A percentile compares a stretch with the other conserved stretches of the same genome.
Conservation (phyloP, 2,329 filamentous ascomycete species). For the Byssoonygena ceratinophila region DNA sequence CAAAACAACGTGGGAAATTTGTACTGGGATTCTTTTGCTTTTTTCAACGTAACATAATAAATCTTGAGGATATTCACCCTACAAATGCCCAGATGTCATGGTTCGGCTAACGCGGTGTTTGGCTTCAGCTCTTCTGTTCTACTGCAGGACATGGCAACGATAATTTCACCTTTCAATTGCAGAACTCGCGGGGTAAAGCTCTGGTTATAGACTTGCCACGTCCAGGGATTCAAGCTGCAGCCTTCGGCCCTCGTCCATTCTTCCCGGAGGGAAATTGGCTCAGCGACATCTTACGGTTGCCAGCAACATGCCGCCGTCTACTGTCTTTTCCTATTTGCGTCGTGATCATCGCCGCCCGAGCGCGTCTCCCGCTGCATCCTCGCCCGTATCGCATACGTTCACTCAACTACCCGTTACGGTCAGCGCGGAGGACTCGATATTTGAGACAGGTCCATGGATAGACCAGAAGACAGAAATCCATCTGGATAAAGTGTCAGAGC, state of each 20-base stretch:
- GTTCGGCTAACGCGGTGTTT: neutral
- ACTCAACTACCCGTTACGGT: slow-evolving; percentile 28
- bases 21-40: neutral
- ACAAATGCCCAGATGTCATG: no score
- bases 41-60: neutral
- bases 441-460: slow-evolving; percentile 19
- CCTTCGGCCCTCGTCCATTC: neutral
- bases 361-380: slow-evolving; percentile 11
- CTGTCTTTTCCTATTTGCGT: slow-evolving; percentile 19
- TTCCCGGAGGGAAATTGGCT: neutral
- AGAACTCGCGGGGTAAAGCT: slow-evolving; percentile 6
- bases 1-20: neutral
- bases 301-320: slow-evolving; percentile 16
- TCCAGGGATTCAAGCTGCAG: neutral
- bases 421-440: slow-evolving; percentile 23
- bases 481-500: neutral
- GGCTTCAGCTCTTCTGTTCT: neutral
- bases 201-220: neutral
- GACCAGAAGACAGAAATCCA: slow-evolving; percentile 6
- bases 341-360: slow-evolving; percentile 18
- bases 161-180: neutral
- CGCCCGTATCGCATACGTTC: slow-evolving; percentile 15
- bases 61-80: no score
- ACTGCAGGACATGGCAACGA: neutral
- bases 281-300: neutral